Base-by-base conservation (phyloP, 2,329 filamentous ascomycete genomes). In the Paracorniculantispora psalliotae region DNA sequence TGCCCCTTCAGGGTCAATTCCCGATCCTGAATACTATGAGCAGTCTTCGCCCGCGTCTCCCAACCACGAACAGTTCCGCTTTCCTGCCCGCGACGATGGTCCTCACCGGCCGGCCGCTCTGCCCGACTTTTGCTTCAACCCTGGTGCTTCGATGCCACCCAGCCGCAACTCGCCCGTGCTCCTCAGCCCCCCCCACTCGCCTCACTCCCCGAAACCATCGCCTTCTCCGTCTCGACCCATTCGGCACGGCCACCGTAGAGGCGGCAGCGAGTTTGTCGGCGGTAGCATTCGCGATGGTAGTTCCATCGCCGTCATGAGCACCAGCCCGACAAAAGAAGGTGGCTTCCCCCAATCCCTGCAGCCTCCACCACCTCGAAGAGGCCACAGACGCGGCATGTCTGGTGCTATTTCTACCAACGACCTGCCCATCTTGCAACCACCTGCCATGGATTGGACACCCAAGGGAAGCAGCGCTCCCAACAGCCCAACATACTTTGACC, bases 241-340 rank as follows among this genome's bases (percentile, higher is more conserved):
- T 33, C 85, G 87, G 23, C 89, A 92, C 69, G 86, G 88, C 30
- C 92, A 96, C 71, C 82, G 87, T 66, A 84, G 92, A 67, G 89
- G 89, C 57, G 89, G 86, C 28, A 96, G 92, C 70, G 92, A 96
- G 70, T 92, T 96, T 67, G 89, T 96, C 49, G 91, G 91, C 39
- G 90, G 89, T 8, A 88, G 88, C 65, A 74, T 81, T 64, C 77
- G 84, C 65, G 72, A 79, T 73, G 75, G 83, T 13, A 83, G 81
- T 50, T 77, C 81, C 0, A 84, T 85, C 52, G 81, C 82, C 10
- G 75, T 84, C 8, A 79, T 90, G 75, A 89, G 84, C 71, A 83
- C 84, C 13, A 91, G 87, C 66, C 87, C 88, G 28, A 88, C 86
- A 12, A 90, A 87, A 64, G 81, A 85, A 26, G 77, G 78, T 61